Evolutionary conservation across 2,329 filamentous ascomycete species (phyloP).

Genomic region (Pseudogymnoascus sp.): DNA sequence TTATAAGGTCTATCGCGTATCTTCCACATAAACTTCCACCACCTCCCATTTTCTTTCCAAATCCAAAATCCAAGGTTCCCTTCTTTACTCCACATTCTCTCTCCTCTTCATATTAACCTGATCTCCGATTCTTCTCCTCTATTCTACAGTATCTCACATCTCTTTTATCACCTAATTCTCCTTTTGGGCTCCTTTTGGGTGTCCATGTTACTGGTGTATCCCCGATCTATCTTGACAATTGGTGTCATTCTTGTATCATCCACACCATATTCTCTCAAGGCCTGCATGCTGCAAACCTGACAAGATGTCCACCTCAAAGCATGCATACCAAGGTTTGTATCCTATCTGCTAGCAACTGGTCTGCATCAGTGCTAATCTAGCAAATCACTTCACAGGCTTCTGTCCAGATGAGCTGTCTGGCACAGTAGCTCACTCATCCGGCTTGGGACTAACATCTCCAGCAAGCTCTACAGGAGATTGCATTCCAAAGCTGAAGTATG

Average conservation of each 20-base stretch:
- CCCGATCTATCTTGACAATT: neutral
- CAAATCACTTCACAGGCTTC: conserved; percentile 54
- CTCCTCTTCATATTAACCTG: conserved; percentile 3
- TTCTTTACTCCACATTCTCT: neutral
- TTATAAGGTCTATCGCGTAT: neutral
- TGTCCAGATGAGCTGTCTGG: conserved; percentile 45
- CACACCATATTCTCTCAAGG: neutral
- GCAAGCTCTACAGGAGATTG: conserved; percentile 17
- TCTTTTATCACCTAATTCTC: neutral
- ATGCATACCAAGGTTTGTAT: conserved; percentile 8
- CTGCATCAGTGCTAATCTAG: conserved; percentile 54
- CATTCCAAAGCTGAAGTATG: conserved; percentile 16
- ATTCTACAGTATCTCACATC: neutral
- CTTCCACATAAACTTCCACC: neutral
- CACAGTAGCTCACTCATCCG: conserved; percentile 6
- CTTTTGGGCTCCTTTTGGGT: neutral
- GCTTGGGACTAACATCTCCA: conserved; percentile 16
- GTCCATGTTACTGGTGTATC: neutral
- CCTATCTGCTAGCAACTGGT: conserved; percentile 39
- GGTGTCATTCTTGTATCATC: neutral
- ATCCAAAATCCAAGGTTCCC: neutral
- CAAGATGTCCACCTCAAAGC: conserved; percentile 10
- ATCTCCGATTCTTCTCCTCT: neutral
- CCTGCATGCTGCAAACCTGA: neutral
- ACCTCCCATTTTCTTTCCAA: neutral